Evolutionary conservation across 305 asterid genomes (phyloP).

Genomic region (Fraxinus platypoda): DNA sequence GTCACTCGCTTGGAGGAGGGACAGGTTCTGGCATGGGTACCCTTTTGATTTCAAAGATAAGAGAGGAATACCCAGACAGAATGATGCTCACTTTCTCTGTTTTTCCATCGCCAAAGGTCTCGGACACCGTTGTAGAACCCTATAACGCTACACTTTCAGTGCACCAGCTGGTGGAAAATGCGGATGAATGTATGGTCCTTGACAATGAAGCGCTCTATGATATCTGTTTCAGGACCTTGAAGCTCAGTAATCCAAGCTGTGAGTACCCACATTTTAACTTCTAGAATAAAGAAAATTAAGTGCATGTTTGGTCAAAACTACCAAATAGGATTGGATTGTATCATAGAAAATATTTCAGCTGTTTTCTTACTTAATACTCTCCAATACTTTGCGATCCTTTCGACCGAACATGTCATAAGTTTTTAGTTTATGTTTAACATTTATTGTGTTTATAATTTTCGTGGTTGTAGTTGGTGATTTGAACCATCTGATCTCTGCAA

Average conservation of each 20-base stretch:
- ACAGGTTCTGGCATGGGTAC: slow-evolving; percentile 96
- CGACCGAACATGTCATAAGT: background rate
- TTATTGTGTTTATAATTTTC: background rate
- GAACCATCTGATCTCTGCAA: slow-evolving; percentile 85
- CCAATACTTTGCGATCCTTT: background rate
- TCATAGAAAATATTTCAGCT: background rate
- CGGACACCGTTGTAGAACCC: slow-evolving; percentile 87
- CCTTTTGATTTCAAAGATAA: slow-evolving; percentile 76
- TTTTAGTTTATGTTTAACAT: background rate
- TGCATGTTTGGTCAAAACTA: background rate
- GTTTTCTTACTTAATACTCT: background rate
- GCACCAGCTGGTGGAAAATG: slow-evolving; percentile 86
- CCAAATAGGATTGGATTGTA: background rate
- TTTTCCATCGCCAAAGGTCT: slow-evolving; percentile 86
- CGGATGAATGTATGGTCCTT: slow-evolving; percentile 92
- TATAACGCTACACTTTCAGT: slow-evolving; percentile 86
- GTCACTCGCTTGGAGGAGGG: slow-evolving; percentile 92
- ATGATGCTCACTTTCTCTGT: slow-evolving; percentile 95
- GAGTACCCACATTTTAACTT: slow-evolving; percentile 25
- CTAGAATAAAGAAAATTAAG: background rate
- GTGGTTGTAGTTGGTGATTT: slow-evolving; percentile 67
- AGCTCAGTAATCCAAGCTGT: slow-evolving; percentile 96
- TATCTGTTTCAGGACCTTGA: slow-evolving; percentile 87
- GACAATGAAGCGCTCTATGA: slow-evolving; percentile 89
- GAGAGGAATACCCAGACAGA: slow-evolving; percentile 88